Conservation (phyloP, 2,329 filamentous ascomycete species). For the Lachnellula occidentalis region DNA sequence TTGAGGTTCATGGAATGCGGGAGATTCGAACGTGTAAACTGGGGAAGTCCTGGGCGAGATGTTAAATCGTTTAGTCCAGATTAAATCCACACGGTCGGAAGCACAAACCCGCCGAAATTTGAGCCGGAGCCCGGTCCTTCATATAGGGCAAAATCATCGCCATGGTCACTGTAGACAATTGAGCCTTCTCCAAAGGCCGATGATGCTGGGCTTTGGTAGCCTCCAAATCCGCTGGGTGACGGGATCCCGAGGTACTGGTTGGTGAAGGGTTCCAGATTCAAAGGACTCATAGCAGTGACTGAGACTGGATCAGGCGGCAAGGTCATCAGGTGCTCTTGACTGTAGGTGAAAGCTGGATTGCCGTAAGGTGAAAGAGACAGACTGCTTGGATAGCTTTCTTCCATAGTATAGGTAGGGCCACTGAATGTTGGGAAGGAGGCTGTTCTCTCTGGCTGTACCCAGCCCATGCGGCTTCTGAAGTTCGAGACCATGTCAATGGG, state of each 20-base stretch:
- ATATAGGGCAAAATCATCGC: constrained; percentile 41
- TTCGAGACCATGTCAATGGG: constrained; percentile 64
- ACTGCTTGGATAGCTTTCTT: constrained; percentile 38
- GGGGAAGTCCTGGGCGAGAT: constrained; percentile 30
- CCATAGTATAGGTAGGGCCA: constrained; percentile 48
- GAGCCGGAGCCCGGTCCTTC: constrained; percentile 28
- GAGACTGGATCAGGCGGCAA: constrained; percentile 45
- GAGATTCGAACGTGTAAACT: constrained; percentile 25
- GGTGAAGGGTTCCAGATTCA: constrained; percentile 48
- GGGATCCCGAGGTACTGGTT: constrained; percentile 58
- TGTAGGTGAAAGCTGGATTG: constrained; percentile 58
- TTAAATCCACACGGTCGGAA: constrained; percentile 33
- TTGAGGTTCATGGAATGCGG: constrained; percentile 12
- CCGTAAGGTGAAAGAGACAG: constrained; percentile 48
- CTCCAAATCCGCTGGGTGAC: constrained; percentile 50
- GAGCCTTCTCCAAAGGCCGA: constrained; percentile 59
- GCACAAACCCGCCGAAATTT: constrained; percentile 34
- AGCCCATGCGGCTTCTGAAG: constrained; percentile 66
- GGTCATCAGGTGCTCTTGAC: constrained; percentile 55
- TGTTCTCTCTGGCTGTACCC: constrained; percentile 54
- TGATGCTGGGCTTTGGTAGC: constrained; percentile 54
- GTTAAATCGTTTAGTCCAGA: constrained; percentile 31
- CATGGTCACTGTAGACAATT: constrained; percentile 56
- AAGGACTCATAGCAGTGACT: constrained; percentile 45
- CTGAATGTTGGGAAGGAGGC: constrained; percentile 57